Percentiles rank a stretch among this genome's conserved stretches.
These are phyloP conservation scores for Hirschfeldia incana DNA, from an alignment of 345 rosid genomes.

Conservation along the genomic window DNA sequence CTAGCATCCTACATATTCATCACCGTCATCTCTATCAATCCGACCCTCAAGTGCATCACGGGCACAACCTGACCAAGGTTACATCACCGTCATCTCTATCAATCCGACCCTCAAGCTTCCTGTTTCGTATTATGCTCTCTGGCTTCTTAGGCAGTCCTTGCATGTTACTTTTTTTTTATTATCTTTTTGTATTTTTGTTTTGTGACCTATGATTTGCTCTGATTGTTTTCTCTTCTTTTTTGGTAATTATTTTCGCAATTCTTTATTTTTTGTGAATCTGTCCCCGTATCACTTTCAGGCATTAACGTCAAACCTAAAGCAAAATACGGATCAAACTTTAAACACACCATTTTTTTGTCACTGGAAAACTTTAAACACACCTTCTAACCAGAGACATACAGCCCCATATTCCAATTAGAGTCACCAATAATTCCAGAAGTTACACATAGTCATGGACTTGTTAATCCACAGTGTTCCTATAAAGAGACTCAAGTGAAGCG, in stretches of 20 bases:
- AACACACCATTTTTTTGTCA: not conserved
- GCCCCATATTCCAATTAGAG: not conserved
- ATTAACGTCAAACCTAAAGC: not conserved
- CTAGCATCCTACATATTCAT: too few relatives aligned
- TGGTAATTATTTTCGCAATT: not conserved
- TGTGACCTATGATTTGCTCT: not conserved
- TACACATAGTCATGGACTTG: not conserved
- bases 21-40: too few relatives aligned
- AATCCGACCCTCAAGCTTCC: too few relatives aligned
- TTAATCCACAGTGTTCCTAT: not conserved
- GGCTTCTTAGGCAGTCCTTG: too few relatives aligned
- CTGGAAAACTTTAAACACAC: not conserved
- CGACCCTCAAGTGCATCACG: too few relatives aligned
- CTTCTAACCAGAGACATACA: not conserved
- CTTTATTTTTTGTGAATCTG: not conserved
- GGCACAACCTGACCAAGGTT: too few relatives aligned
- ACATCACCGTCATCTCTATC: too few relatives aligned
- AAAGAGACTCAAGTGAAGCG: conserved; percentile 1
- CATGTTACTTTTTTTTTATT: too few relatives aligned
- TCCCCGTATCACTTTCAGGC: not conserved
- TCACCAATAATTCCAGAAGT: not conserved
- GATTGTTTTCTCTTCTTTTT: not conserved
- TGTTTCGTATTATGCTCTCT: too few relatives aligned
- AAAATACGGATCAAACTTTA: not conserved
- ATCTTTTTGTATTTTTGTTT: not conserved